Conservation (phyloP, 2,329 filamentous ascomycete genomes). For the Mollisiaceae sp. region DNA sequence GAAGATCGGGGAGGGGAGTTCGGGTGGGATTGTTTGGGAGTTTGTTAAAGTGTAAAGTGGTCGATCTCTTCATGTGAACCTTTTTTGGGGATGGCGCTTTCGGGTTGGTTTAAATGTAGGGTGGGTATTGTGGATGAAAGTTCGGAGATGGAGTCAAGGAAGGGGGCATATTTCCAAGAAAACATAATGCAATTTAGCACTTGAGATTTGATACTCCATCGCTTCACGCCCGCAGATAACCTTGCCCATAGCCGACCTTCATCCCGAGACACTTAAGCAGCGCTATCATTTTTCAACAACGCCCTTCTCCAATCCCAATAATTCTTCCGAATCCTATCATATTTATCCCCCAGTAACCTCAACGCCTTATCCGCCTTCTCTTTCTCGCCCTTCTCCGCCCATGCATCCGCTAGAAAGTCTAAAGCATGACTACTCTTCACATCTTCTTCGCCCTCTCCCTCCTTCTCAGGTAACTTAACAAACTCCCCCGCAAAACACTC, state of each 20-base stretch:
- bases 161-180: background rate
- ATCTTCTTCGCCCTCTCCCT: conserved; percentile 51
- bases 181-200: background rate
- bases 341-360: conserved; percentile 77
- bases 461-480: conserved; percentile 49
- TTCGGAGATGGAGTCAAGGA: no score
- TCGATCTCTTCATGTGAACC: no score
- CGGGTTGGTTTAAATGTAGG: no score
- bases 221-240: background rate
- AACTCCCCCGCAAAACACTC: conserved; percentile 58
- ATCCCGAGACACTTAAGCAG: conserved; percentile 1
- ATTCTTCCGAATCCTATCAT: conserved; percentile 87
- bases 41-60: conserved; percentile 28
- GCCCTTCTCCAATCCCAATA: conserved; percentile 83
- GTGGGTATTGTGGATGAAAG: no score
- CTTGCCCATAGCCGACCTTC: background rate
- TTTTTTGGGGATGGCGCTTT: no score
- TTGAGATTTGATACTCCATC: background rate
- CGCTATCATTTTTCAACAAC: conserved; percentile 24
- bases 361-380: conserved; percentile 73
- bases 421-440: conserved; percentile 70
- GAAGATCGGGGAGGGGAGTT: conserved; percentile 26
- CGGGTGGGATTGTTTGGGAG: conserved; percentile 29
- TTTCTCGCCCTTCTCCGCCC: conserved; percentile 56
- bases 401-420: conserved; percentile 74